Conservation (phyloP, 805 yeast genomes). For the Blastobotrys parvus region DNA sequence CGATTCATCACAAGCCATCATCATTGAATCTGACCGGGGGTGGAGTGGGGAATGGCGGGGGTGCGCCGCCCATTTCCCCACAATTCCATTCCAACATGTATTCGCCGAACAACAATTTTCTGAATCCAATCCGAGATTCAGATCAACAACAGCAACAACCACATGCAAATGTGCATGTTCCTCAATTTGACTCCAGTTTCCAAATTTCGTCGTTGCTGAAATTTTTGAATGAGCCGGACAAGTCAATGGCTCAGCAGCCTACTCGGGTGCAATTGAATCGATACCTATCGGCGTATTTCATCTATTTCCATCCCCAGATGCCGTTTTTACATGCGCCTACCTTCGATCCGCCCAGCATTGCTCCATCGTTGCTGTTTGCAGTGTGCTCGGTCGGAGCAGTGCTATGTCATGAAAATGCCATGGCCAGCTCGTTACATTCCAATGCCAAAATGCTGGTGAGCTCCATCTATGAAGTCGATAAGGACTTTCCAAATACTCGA, state of each 20-base stretch:
- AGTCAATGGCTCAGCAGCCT: conserved; percentile 10
- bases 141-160: conserved; percentile 2
- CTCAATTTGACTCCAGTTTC: conserved; percentile 13
- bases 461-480: conserved; percentile 19
- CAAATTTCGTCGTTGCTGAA: conserved; percentile 11
- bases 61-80: neutral
- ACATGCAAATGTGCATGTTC: conserved; percentile 5
- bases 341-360: conserved; percentile 23
- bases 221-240: conserved; percentile 9
- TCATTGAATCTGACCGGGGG: neutral
- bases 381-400: conserved; percentile 29
- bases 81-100: neutral
- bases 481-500: conserved; percentile 21
- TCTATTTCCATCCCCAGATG: conserved; percentile 26
- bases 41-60: neutral
- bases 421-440: conserved; percentile 22
- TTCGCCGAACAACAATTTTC: neutral
- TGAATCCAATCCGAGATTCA: neutral
- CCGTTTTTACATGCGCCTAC: conserved; percentile 29
- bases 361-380: conserved; percentile 26
- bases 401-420: conserved; percentile 21
- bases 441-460: conserved; percentile 23
- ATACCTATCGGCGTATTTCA: conserved; percentile 26
- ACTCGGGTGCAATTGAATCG: conserved; percentile 23
- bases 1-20: neutral